Conservation (phyloP, 257 asterid genomes). For the Plantago elongata region DNA sequence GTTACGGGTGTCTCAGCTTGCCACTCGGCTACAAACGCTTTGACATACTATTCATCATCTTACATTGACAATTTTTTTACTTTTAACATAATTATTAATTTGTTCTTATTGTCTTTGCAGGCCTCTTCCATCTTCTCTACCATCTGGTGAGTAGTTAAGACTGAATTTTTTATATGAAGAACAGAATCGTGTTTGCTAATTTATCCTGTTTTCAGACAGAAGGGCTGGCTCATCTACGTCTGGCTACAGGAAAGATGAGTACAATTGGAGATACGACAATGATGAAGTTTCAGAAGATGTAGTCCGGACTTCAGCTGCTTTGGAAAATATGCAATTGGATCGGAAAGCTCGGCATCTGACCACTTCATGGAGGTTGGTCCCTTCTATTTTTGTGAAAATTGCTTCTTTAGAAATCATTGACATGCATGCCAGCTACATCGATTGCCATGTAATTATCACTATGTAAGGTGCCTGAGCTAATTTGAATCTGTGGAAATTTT, state of each 20-base stretch:
- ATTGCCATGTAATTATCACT: neutral
- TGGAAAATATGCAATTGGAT: slow-evolving; percentile 93
- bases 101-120: slow-evolving; percentile 44
- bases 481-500: too few relatives aligned
- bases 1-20: too few relatives aligned
- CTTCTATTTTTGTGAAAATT: neutral
- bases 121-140: slow-evolving; percentile 63
- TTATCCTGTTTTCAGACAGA: slow-evolving; percentile 48
- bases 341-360: slow-evolving; percentile 83
- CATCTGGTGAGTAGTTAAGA: slow-evolving; percentile 58
- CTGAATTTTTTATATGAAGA: slow-evolving; percentile 5
- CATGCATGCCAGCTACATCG: neutral
- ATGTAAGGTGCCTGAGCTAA: neutral
- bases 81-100: slow-evolving; percentile 2
- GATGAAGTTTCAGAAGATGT: slow-evolving; percentile 78
- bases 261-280: slow-evolving; percentile 74
- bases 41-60: neutral
- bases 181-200: slow-evolving; percentile 11
- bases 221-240: slow-evolving; percentile 82
- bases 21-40: too few relatives aligned
- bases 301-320: slow-evolving; percentile 72
- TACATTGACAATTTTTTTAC: slow-evolving; percentile 21
- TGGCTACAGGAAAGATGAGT: slow-evolving; percentile 88
- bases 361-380: slow-evolving; percentile 83
- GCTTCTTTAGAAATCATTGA: slow-evolving; percentile 3